Percentiles rank a stretch among this genome's conserved stretches.
Conservation (phyloP, 2,329 filamentous ascomycete genomes). For the Venturia pyrina region DNA sequence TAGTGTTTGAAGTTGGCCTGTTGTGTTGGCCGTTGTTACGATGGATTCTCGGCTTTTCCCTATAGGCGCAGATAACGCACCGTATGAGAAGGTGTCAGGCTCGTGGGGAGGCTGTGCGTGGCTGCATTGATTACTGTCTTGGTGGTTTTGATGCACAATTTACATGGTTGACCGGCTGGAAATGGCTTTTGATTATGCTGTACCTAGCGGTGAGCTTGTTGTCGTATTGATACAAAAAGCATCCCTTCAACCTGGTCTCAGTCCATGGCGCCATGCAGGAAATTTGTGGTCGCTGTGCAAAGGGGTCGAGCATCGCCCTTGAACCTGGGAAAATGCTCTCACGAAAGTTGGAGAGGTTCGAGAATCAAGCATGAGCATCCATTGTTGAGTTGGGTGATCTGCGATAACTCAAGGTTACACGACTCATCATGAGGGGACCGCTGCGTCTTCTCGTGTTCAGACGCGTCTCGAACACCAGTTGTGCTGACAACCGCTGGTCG, state of each 20-base stretch:
- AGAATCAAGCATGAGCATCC: not conserved
- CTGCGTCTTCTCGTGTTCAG: not conserved
- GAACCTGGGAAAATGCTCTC: not conserved
- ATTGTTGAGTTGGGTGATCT: not conserved
- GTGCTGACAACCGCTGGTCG: not conserved
- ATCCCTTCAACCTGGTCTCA: not conserved
- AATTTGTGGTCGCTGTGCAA: not conserved
- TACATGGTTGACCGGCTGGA: not conserved
- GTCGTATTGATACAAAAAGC: not conserved
- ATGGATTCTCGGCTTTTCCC: not conserved
- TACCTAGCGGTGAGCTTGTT: not conserved
- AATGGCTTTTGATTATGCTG: not conserved
- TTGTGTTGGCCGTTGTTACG: not conserved
- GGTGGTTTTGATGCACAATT: not conserved
- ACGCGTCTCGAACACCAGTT: not conserved
- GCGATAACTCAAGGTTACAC: not conserved
- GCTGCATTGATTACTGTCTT: not conserved
- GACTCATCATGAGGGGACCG: not conserved
- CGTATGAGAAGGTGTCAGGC: not conserved
- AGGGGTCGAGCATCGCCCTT: not conserved
- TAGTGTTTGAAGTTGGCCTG: not conserved
- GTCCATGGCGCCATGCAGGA: not conserved
- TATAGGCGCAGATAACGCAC: not conserved
- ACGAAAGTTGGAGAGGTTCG: not conserved
- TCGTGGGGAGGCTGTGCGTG: not conserved